A percentile compares a stretch with the other conserved stretches of the same genome.
Conservation (phyloP, 1,284 basidiomycete species). For the Cerioporus squamosus region DNA sequence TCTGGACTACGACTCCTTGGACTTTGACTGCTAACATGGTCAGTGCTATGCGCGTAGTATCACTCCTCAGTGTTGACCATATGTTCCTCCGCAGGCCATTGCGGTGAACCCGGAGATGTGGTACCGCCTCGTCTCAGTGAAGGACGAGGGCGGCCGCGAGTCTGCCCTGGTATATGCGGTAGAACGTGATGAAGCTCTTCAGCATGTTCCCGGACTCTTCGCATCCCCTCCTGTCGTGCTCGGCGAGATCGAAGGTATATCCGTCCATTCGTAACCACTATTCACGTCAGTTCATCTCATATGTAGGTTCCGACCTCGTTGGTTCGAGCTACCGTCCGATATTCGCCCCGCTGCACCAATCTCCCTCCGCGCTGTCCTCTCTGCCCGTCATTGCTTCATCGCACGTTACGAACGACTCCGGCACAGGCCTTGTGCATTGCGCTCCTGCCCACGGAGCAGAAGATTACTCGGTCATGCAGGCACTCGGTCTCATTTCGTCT, state of each 20-base stretch:
- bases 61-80: background rate
- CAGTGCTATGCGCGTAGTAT: slow-evolving; percentile 22
- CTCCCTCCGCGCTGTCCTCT: slow-evolving; percentile 20
- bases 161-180: slow-evolving; percentile 61
- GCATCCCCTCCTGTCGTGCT: slow-evolving; percentile 28
- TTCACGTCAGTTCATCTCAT: background rate
- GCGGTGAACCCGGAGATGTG: slow-evolving; percentile 77
- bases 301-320: slow-evolving; percentile 64
- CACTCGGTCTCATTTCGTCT: slow-evolving; percentile 48
- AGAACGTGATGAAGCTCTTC: slow-evolving; percentile 49
- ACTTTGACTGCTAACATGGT: slow-evolving; percentile 96
- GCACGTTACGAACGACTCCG: slow-evolving; percentile 87
- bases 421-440: slow-evolving; percentile 97
- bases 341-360: slow-evolving; percentile 48
- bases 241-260: slow-evolving; percentile 54
- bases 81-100: slow-evolving; percentile 67
- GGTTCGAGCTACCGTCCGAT: slow-evolving; percentile 72
- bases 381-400: slow-evolving; percentile 54
- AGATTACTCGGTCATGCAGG: slow-evolving; percentile 82
- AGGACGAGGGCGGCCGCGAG: slow-evolving; percentile 37
- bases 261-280: background rate
- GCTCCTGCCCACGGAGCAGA: slow-evolving; percentile 96
- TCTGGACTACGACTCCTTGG: slow-evolving; percentile 99
- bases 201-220: slow-evolving; percentile 13
- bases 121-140: slow-evolving; percentile 67